Evolutionary conservation across 2,329 filamentous ascomycete species (phyloP), one percentile per base, ranked within the genome.

Genomic region (Alternaria infectoria): DNA sequence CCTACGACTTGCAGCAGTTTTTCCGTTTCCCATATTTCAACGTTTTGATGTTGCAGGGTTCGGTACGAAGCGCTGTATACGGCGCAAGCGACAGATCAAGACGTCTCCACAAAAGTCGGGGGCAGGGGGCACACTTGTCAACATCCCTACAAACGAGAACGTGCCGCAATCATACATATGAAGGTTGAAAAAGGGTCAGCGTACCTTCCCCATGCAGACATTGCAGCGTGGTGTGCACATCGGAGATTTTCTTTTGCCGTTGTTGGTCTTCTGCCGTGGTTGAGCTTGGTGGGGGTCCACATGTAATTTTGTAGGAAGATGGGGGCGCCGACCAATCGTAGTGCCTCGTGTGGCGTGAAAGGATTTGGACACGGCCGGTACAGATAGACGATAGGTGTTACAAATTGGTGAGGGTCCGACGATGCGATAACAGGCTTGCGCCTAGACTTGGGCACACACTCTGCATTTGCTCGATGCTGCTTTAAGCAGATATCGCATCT

Each of bases 291-390:
- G 30, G 49, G 49, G 49, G 49, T 52, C 49, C 49, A 52, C 49
- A 52, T 52, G 49, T 52, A 52, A 52, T 52, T 40, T 40, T 25
- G 30, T 52, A 52, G 49, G 49, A 40, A 25, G 19, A 52, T 52
- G 49, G 49, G 49, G 49, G 49, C 19, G 15, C 13, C 21, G 19
- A 32, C 49, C 49, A 52, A 36, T 52, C 12, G 13, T 30, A 36
- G 28, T 30, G 28, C 32, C 49, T 36, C 15, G 49, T 40, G 49
- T 13, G 30, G 28, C 49, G 9, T 52, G 49, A 13, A 32, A 23
- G 49, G 30, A 17, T 17, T 40, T 40, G 19, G 17, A 52, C 13
- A 40, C 19, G 36, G 36, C 36, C 11, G 36, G n/a, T 40, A 17
- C 28, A 52, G 49, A 30, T 36, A 52, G 32, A 52, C 9, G 13